These are phyloP conservation scores for Suillus subalutaceus DNA, from an alignment of 768 basidiomycete species.

Conservation along the genomic window DNA sequence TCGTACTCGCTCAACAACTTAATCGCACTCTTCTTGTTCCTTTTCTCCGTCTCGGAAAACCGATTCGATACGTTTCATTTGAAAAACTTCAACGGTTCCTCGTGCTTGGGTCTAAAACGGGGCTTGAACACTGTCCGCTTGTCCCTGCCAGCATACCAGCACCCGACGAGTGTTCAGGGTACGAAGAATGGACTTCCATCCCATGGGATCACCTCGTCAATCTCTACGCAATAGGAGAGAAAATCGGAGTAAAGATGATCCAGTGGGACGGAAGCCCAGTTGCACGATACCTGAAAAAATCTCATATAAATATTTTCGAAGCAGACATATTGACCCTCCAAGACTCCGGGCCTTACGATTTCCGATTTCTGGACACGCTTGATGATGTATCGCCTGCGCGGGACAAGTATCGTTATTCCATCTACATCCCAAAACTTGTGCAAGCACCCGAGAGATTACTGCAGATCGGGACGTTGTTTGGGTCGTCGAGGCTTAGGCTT, in stretches of 20 bases:
- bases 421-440: slow-evolving; percentile 28
- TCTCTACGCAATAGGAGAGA: slow-evolving; percentile 38
- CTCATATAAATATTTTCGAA: too few species aligned
- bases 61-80: slow-evolving; percentile 62
- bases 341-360: too few species aligned
- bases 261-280: neutral
- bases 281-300: too few species aligned
- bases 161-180: slow-evolving; percentile 63
- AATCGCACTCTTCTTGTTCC: slow-evolving; percentile 82
- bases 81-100: slow-evolving; percentile 50
- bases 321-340: too few species aligned
- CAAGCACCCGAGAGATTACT: neutral
- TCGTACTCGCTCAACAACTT: slow-evolving; percentile 67
- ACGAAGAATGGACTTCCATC: slow-evolving; percentile 61
- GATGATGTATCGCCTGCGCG: slow-evolving; percentile 23
- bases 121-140: slow-evolving; percentile 52
- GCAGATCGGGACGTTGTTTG: slow-evolving; percentile 46
- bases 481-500: slow-evolving; percentile 68
- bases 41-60: slow-evolving; percentile 70
- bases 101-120: slow-evolving; percentile 52
- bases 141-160: slow-evolving; percentile 36
- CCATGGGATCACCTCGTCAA: slow-evolving; percentile 76
- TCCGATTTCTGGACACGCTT: neutral
- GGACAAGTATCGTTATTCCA: slow-evolving; percentile 45
- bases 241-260: neutral